Conservation (phyloP, 1,284 basidiomycete species). For the Xerocomus nothofagi region DNA sequence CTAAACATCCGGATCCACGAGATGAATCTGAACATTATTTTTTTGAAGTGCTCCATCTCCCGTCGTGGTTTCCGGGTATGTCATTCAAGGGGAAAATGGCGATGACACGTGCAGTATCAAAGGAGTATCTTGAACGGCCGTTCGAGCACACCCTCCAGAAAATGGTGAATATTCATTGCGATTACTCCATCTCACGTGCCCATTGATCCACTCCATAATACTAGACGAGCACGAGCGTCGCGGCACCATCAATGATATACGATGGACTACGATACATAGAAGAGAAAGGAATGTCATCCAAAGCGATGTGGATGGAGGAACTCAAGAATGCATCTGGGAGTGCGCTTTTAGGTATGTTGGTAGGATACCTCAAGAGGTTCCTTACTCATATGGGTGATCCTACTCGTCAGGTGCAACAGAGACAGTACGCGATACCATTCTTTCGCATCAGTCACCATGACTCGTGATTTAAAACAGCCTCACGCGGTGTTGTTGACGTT, state of each 20-base stretch:
- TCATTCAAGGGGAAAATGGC: slow-evolving; percentile 10
- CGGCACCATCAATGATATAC: neutral
- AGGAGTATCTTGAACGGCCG: slow-evolving; percentile 6
- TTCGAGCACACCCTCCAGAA: slow-evolving; percentile 4
- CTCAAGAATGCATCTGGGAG: slow-evolving; percentile 8
- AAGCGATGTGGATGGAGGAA: neutral
- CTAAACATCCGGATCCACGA: no score
- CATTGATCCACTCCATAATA: neutral
- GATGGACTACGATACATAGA: neutral
- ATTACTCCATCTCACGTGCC: neutral
- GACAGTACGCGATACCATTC: neutral
- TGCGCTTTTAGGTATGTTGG: slow-evolving; percentile 1
- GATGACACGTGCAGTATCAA: neutral
- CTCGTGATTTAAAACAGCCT: slow-evolving; percentile 2
- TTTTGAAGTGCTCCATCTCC: slow-evolving; percentile 1
- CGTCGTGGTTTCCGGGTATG: slow-evolving; percentile 18
- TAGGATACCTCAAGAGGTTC: neutral
- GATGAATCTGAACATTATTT: no score
- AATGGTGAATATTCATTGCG: neutral
- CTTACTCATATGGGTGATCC: neutral
- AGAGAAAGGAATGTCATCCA: neutral
- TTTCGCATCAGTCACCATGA: no score
- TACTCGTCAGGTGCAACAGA: slow-evolving; percentile 11
- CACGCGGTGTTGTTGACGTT: slow-evolving; percentile 19
- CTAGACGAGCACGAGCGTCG: neutral